phyloP scores from a whole-genome alignment of 1,284 basidiomycete species.

The Microstroma glucosiphilum region DNA sequence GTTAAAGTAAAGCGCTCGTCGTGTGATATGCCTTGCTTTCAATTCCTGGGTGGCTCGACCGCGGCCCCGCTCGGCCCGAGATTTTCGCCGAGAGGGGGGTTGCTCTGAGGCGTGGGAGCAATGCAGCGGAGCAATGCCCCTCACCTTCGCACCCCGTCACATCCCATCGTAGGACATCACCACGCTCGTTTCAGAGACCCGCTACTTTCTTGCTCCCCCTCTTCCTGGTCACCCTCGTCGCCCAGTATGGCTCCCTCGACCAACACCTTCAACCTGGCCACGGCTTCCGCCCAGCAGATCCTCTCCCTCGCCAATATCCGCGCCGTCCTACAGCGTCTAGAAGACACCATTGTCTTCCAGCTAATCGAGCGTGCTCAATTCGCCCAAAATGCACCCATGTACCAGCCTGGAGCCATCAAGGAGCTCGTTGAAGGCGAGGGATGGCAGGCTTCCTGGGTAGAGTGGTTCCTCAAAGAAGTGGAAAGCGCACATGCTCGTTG shows the following conservation, averaged over 20 bases:
- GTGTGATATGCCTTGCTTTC: too few relatives aligned
- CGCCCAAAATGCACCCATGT: conserved; percentile 85
- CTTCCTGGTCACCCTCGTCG: too few relatives aligned
- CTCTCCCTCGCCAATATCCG: conserved; percentile 80
- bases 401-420: conserved; percentile 70
- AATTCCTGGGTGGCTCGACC: too few relatives aligned
- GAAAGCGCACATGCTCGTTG: conserved; percentile 69
- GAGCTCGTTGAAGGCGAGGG: conserved; percentile 61
- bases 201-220: too few relatives aligned
- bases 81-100: too few relatives aligned
- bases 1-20: too few relatives aligned
- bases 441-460: conserved; percentile 81
- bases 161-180: too few relatives aligned
- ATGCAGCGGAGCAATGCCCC: too few relatives aligned
- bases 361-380: conserved; percentile 92
- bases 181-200: too few relatives aligned
- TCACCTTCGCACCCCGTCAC: too few relatives aligned
- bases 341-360: conserved; percentile 96
- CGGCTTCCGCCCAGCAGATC: conserved; percentile 46
- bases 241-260: conserved; percentile 9
- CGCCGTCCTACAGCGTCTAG: conserved; percentile 76
- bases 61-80: too few relatives aligned
- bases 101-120: too few relatives aligned
- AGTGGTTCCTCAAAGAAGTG: conserved; percentile 93
- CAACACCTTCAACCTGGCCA: conserved; percentile 2